These are phyloP conservation scores for Cladosporium austrohemisphaericum DNA, from an alignment of 2,329 filamentous ascomycete genomes.

Conservation along the genomic window DNA sequence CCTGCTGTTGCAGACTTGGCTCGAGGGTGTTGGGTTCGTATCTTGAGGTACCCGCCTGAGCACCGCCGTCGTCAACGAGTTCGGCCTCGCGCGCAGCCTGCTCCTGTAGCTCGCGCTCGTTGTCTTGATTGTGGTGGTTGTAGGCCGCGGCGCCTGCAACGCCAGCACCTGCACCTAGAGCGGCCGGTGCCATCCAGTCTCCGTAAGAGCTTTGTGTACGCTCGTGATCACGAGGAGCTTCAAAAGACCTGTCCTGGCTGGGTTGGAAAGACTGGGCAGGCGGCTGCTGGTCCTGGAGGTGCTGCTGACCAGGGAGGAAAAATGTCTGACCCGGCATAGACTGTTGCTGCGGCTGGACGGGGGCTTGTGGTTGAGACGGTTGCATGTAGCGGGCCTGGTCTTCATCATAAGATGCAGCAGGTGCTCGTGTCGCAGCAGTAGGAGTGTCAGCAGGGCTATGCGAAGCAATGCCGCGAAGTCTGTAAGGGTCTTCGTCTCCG, in stretches of 20 bases:
- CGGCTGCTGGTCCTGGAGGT: slow-evolving; percentile 9
- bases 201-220: slow-evolving; percentile 30
- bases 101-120: slow-evolving; percentile 17
- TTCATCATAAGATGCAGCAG: slow-evolving; percentile 4
- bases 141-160: slow-evolving; percentile 41
- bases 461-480: slow-evolving; percentile 26
- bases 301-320: slow-evolving; percentile 21
- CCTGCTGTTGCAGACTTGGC: slow-evolving; percentile 22
- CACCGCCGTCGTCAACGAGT: not conserved
- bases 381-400: slow-evolving; percentile 12
- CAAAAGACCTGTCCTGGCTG: slow-evolving; percentile 38
- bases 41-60: too few relatives aligned
- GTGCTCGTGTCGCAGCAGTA: not conserved
- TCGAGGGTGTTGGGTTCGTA: too few relatives aligned
- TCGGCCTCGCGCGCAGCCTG: slow-evolving; percentile 9
- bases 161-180: slow-evolving; percentile 25
- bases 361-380: slow-evolving; percentile 28
- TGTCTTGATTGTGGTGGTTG: slow-evolving; percentile 20
- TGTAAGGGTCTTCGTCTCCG: slow-evolving; percentile 27
- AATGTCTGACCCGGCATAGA: slow-evolving; percentile 24
- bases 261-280: slow-evolving; percentile 19
- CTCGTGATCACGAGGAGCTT: slow-evolving; percentile 16
- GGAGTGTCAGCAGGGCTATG: slow-evolving; percentile 15
- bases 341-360: slow-evolving; percentile 18
- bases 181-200: slow-evolving; percentile 54